Conservation (phyloP, 768 basidiomycete genomes). For the Tulasnella sp. region DNA sequence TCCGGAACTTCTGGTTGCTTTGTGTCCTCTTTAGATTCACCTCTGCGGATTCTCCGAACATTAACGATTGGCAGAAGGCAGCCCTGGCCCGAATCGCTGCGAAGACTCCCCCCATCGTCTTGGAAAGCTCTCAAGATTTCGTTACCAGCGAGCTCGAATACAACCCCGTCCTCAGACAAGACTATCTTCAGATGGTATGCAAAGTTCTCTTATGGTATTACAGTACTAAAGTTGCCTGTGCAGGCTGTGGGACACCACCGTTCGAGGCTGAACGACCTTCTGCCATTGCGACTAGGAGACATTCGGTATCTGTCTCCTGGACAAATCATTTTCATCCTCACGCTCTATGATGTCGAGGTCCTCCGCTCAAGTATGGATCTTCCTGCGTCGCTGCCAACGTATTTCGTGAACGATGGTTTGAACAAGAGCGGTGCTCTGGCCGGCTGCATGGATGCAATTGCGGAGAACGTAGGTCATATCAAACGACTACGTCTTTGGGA, state of each 20-base stretch:
- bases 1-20: conserved; percentile 94
- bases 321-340: conserved; percentile 48
- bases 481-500: neutral
- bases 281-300: conserved; percentile 67
- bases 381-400: conserved; percentile 80
- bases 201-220: neutral
- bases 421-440: conserved; percentile 70
- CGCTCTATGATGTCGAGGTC: conserved; percentile 74
- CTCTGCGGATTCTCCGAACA: conserved; percentile 41
- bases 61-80: conserved; percentile 70
- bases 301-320: conserved; percentile 75
- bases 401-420: conserved; percentile 85
- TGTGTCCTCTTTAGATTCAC: conserved; percentile 87
- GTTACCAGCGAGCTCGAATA: conserved; percentile 89
- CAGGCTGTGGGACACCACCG: conserved; percentile 77
- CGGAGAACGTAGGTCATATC: conserved; percentile 66
- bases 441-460: conserved; percentile 81
- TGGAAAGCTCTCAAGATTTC: conserved; percentile 80
- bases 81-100: conserved; percentile 77
- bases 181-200: conserved; percentile 75
- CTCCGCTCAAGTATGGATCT: conserved; percentile 80
- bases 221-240: conserved; percentile 10
- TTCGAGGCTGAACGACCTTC: conserved; percentile 61
- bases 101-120: conserved; percentile 83
- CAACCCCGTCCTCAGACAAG: conserved; percentile 85